Percentiles rank a stretch among this genome's conserved stretches.
Evolutionary conservation across 2,329 filamentous ascomycete genomes (phyloP).

Genomic region (Xylariomycetidae sp.): DNA sequence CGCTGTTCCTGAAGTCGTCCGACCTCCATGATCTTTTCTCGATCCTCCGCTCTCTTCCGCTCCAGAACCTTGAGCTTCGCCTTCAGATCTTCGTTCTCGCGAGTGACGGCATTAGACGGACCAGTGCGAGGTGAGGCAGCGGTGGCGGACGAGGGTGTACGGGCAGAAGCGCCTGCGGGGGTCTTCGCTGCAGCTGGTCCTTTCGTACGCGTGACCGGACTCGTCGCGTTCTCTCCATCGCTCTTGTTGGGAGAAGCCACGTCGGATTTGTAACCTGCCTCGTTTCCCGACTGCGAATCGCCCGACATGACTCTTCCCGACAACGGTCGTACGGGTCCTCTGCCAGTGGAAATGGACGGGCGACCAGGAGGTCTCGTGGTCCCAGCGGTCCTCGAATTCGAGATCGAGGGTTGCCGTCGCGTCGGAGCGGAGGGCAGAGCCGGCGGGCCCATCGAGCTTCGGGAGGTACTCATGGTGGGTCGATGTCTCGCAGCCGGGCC

Average conservation of each 20-base stretch:
- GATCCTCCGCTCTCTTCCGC: constrained; percentile 77
- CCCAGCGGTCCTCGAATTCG: constrained; percentile 27
- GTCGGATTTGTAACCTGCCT: constrained; percentile 33
- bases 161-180: constrained; percentile 20
- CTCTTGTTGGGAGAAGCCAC: constrained; percentile 43
- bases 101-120: constrained; percentile 43
- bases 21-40: constrained; percentile 74
- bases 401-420: constrained; percentile 33
- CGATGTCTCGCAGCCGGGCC: constrained; percentile 45
- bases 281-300: constrained; percentile 39
- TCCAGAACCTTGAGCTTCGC: constrained; percentile 83
- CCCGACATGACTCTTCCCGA: constrained; percentile 39
- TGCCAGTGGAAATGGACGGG: constrained; percentile 27
- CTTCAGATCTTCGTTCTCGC: constrained; percentile 82
- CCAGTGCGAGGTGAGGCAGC: constrained; percentile 33
- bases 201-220: constrained; percentile 46
- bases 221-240: constrained; percentile 44
- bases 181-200: constrained; percentile 24
- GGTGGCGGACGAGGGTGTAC: constrained; percentile 18
- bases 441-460: constrained; percentile 65
- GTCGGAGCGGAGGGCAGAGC: constrained; percentile 38
- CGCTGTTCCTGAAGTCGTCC: constrained; percentile 71
- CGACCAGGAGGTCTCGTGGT: constrained; percentile 34
- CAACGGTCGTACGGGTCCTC: constrained; percentile 32
- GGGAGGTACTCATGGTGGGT: constrained; percentile 45